Percentiles rank a stretch among this genome's conserved stretches.
Evolutionary conservation across 2,329 filamentous ascomycete genomes (phyloP).

Genomic region (Trichoderma koningiopsis): DNA sequence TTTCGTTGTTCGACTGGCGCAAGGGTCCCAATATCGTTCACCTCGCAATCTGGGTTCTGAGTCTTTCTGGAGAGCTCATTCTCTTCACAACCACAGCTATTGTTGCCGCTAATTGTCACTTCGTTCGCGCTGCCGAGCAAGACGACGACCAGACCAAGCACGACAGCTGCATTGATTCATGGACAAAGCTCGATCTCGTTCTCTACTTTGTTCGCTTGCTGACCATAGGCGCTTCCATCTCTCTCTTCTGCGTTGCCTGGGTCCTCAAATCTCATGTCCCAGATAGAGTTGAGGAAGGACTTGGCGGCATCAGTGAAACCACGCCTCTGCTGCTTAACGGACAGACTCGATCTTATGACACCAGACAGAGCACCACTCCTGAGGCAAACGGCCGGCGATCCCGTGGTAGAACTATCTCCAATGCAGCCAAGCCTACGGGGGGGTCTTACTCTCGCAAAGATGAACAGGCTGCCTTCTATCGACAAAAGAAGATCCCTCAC

Average conservation of each 20-base stretch:
- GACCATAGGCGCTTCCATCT: constrained; percentile 62
- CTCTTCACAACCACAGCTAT: constrained; percentile 70
- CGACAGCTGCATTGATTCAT: constrained; percentile 42
- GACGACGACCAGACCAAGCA: constrained; percentile 32
- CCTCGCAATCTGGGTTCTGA: constrained; percentile 75
- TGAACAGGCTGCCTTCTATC: constrained; percentile 78
- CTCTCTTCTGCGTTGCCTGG: constrained; percentile 49
- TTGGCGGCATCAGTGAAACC: constrained; percentile 52
- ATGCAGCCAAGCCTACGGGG: constrained; percentile 42
- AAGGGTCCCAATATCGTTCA: constrained; percentile 81
- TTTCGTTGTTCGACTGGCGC: constrained; percentile 82
- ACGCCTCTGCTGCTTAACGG: constrained; percentile 65
- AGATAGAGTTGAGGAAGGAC: constrained; percentile 44
- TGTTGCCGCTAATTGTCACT: constrained; percentile 68
- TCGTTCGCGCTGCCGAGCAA: constrained; percentile 48
- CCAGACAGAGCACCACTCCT: constrained; percentile 34
- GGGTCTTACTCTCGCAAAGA: constrained; percentile 48
- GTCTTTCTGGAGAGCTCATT: constrained; percentile 70
- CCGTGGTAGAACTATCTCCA: constrained; percentile 43
- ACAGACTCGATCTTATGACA: constrained; percentile 41
- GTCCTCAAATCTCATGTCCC: constrained; percentile 44
- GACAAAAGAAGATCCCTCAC: constrained; percentile 80
- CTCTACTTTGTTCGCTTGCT: constrained; percentile 70
- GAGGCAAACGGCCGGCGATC: constrained; percentile 37
- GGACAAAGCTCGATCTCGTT: constrained; percentile 59